phyloP scores from a whole-genome alignment of 257 asterid species.

The Solanum lycopersicoides region DNA sequence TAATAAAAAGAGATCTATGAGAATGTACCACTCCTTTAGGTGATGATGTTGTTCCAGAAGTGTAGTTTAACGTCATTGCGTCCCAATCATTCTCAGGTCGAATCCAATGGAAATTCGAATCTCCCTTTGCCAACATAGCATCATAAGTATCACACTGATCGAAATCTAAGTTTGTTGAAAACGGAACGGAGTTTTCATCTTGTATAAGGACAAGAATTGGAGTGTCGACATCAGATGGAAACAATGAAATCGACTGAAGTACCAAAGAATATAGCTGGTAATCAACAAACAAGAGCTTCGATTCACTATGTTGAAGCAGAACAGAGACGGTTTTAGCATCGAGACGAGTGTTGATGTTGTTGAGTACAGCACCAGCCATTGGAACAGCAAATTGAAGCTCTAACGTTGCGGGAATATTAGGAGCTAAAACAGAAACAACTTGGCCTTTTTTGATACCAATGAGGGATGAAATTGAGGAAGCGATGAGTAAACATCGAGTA shows the following conservation, averaged over 20 bases:
- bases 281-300: slow-evolving; percentile 51
- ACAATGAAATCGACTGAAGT: slow-evolving; percentile 30
- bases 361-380: slow-evolving; percentile 62
- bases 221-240: slow-evolving; percentile 12
- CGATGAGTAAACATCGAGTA: slow-evolving; percentile 28
- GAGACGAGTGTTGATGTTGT: slow-evolving; percentile 58
- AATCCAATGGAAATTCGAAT: slow-evolving; percentile 36
- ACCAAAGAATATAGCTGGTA: slow-evolving; percentile 21
- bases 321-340: slow-evolving; percentile 43
- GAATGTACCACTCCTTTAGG: slow-evolving; percentile 81
- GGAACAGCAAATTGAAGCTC: slow-evolving; percentile 85
- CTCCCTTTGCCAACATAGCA: slow-evolving; percentile 35
- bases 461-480: slow-evolving; percentile 39
- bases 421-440: slow-evolving; percentile 70
- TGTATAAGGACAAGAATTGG: slow-evolving; percentile 38
- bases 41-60: slow-evolving; percentile 77
- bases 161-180: neutral
- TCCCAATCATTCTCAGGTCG: slow-evolving; percentile 47
- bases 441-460: slow-evolving; percentile 24
- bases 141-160: slow-evolving; percentile 25
- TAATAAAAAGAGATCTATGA: slow-evolving; percentile 39
- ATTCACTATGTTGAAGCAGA: slow-evolving; percentile 49
- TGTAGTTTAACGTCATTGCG: slow-evolving; percentile 65
- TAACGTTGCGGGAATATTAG: slow-evolving; percentile 63
- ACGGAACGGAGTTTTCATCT: slow-evolving; percentile 5